Conservation (phyloP, 805 yeast species). For the Nakazawaea ernobii region DNA sequence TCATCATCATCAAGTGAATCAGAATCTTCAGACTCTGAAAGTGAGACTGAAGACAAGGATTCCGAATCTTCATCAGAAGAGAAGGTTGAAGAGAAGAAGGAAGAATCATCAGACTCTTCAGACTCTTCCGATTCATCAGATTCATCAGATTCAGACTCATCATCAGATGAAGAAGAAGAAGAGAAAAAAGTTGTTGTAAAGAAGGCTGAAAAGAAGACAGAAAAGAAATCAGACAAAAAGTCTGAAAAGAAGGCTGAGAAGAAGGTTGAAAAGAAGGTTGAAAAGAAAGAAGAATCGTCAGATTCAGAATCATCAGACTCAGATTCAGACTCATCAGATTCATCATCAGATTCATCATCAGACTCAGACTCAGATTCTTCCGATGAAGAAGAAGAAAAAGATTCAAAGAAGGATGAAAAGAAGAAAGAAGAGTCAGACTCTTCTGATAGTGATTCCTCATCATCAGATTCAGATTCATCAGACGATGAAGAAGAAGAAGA, state of each 20-base stretch:
- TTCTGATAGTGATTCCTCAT: slow-evolving; percentile 13
- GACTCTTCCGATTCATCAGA: slow-evolving; percentile 17
- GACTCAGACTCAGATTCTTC: slow-evolving; percentile 12
- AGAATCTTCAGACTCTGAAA: slow-evolving; percentile 5
- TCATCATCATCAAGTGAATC: slow-evolving; percentile 12
- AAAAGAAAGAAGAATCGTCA: slow-evolving; percentile 15
- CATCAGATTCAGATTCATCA: neutral
- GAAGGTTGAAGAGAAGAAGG: slow-evolving; percentile 12
- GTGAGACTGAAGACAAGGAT: slow-evolving; percentile 11
- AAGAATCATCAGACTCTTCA: slow-evolving; percentile 21
- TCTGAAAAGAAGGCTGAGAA: slow-evolving; percentile 3
- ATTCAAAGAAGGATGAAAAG: neutral
- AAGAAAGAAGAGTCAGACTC: slow-evolving; percentile 12
- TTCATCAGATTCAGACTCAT: slow-evolving; percentile 13
- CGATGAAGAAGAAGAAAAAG: neutral
- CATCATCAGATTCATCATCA: slow-evolving; percentile 15
- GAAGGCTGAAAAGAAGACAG: slow-evolving; percentile 7
- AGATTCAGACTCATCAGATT: slow-evolving; percentile 13
- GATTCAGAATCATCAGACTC: slow-evolving; percentile 17
- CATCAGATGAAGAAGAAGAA: slow-evolving; percentile 12
- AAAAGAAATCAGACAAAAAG: slow-evolving; percentile 1
- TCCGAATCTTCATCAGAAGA: slow-evolving; percentile 14
- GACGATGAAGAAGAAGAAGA: slow-evolving; percentile 29
- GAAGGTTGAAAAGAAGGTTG: slow-evolving; percentile 16
- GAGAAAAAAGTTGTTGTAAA: neutral